Conservation (phyloP, 768 basidiomycete species). For the Heimioporus sp. region DNA sequence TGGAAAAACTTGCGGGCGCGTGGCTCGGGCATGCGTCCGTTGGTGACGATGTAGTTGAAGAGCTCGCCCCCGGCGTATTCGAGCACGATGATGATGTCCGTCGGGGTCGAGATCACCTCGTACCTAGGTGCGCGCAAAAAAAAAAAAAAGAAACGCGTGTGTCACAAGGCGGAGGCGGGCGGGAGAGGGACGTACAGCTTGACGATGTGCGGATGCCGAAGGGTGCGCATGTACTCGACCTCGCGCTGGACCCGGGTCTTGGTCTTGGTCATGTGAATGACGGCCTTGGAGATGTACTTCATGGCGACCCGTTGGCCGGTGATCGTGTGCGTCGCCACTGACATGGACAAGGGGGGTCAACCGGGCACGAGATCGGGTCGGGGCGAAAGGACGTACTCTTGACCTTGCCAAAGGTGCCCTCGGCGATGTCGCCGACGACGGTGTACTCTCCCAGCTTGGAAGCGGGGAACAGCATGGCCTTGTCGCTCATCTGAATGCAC, state of each 20-base stretch:
- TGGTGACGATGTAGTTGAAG: slow-evolving; percentile 96
- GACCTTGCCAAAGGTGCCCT: slow-evolving; percentile 98
- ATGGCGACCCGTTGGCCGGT: slow-evolving; percentile 96
- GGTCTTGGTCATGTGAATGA: slow-evolving; percentile 88
- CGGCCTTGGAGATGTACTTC: slow-evolving; percentile 96
- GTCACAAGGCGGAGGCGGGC: slow-evolving; percentile 7
- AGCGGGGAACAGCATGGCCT: slow-evolving; percentile 43
- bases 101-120: slow-evolving; percentile 88
- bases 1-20: slow-evolving; percentile 95
- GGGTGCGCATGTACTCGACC: slow-evolving; percentile 94
- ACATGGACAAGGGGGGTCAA: slow-evolving; percentile 13
- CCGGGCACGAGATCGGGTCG: neutral
- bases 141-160: too few relatives aligned
- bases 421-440: slow-evolving; percentile 84
- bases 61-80: slow-evolving; percentile 96
- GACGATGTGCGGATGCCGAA: slow-evolving; percentile 96
- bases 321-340: slow-evolving; percentile 91
- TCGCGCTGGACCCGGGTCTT: slow-evolving; percentile 91
- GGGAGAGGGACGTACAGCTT: slow-evolving; percentile 66
- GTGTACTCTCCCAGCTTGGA: slow-evolving; percentile 90
- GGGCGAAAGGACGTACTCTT: slow-evolving; percentile 68
- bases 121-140: slow-evolving; percentile 56
- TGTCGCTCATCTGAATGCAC: slow-evolving; percentile 26
- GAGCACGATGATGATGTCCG: slow-evolving; percentile 97
- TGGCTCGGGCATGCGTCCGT: slow-evolving; percentile 86